Conservation (phyloP, 257 asterid genomes). For the Verbascum thapsus region DNA sequence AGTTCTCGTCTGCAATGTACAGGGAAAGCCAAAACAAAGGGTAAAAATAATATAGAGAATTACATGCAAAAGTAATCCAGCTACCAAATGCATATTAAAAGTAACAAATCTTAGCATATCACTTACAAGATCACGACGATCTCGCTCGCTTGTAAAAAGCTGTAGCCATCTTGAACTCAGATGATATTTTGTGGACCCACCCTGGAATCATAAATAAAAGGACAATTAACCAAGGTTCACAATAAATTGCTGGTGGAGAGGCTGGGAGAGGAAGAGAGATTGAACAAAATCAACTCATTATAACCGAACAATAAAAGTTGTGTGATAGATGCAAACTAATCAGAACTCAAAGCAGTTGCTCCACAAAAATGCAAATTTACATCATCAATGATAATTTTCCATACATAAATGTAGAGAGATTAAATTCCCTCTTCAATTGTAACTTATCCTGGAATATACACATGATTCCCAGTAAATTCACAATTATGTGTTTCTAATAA, state of each 20-base stretch:
- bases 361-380: not conserved
- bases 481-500: slow-evolving; percentile 3
- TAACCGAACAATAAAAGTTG: not conserved
- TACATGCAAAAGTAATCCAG: slow-evolving; percentile 20
- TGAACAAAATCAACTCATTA: slow-evolving; percentile 14
- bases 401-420: slow-evolving; percentile 9
- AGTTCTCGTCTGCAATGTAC: not conserved
- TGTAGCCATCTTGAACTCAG: slow-evolving; percentile 91
- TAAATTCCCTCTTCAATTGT: slow-evolving; percentile 19
- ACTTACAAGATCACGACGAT: slow-evolving; percentile 99
- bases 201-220: slow-evolving; percentile 48
- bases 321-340: slow-evolving; percentile 12
- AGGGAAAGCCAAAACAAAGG: not conserved
- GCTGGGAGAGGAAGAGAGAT: slow-evolving; percentile 11
- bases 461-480: slow-evolving; percentile 14
- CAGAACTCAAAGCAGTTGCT: slow-evolving; percentile 23
- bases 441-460: slow-evolving; percentile 23
- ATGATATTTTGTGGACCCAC: slow-evolving; percentile 97
- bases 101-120: slow-evolving; percentile 11
- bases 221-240: not conserved
- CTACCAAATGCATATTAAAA: slow-evolving; percentile 1
- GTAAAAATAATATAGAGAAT: slow-evolving; percentile 9
- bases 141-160: slow-evolving; percentile 89
- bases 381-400: not conserved
- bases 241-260: not conserved